A percentile compares a stretch with the other conserved stretches of the same genome.
These are phyloP conservation scores for Candida methanosorbosa DNA, from an alignment of 805 yeast species.

Conservation along the genomic window DNA sequence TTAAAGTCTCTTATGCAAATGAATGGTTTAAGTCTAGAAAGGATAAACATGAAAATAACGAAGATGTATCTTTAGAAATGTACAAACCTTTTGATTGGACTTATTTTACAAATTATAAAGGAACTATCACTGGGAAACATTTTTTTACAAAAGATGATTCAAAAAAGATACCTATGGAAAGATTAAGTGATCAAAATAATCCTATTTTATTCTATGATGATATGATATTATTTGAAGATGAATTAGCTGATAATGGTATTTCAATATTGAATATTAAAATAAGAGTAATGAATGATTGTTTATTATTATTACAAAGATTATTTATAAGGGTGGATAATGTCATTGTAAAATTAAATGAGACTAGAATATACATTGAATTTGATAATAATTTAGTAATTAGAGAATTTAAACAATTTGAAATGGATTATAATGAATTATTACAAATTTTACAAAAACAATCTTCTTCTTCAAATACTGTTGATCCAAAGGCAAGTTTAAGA, in stretches of 20 bases:
- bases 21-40: constrained; percentile 58
- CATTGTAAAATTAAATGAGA: constrained; percentile 72
- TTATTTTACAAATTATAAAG: constrained; percentile 73
- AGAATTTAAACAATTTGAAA: constrained; percentile 70
- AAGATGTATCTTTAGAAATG: constrained; percentile 40
- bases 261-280: constrained; percentile 69
- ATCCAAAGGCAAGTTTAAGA: constrained; percentile 59
- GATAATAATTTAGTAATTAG: constrained; percentile 54
- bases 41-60: constrained; percentile 22
- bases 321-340: constrained; percentile 90
- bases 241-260: constrained; percentile 92
- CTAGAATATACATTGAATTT: constrained; percentile 76
- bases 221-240: constrained; percentile 85
- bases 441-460: constrained; percentile 15
- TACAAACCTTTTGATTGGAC: constrained; percentile 96
- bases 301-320: constrained; percentile 66
- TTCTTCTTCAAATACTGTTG: constrained; percentile 36
- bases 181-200: constrained; percentile 62
- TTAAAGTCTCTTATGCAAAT: constrained; percentile 78
- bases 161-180: constrained; percentile 54
- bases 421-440: constrained; percentile 37
- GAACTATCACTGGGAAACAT: constrained; percentile 28
- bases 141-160: constrained; percentile 19
- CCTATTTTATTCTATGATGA: constrained; percentile 89
- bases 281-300: constrained; percentile 79